Evolutionary conservation across 805 yeast species (phyloP).

Genomic region (Cyberlindnera maclurae): DNA sequence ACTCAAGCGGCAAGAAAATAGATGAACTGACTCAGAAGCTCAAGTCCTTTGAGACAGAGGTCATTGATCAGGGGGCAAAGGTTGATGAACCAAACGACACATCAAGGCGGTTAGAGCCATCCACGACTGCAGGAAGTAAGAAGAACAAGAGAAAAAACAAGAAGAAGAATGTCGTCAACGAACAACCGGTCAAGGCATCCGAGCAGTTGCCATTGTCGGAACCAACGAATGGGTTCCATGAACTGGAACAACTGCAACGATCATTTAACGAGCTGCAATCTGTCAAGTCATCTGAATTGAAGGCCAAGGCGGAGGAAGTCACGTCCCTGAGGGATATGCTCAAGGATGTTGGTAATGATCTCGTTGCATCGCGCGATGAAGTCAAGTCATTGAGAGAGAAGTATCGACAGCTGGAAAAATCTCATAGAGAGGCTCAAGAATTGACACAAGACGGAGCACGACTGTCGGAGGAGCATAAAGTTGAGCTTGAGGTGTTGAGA

Average conservation of each 20-base stretch:
- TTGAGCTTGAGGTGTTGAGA: conserved; percentile 24
- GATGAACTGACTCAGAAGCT: conserved; percentile 4
- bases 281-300: conserved; percentile 24
- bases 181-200: conserved; percentile 20
- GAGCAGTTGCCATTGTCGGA: conserved; percentile 8
- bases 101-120: conserved; percentile 8
- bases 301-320: conserved; percentile 50
- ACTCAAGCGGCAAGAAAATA: conserved; percentile 2
- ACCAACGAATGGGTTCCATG: neutral
- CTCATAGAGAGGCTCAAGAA: conserved; percentile 1
- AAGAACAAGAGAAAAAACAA: conserved; percentile 13
- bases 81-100: neutral
- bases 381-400: conserved; percentile 32
- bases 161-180: conserved; percentile 7
- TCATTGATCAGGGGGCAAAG: neutral
- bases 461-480: conserved; percentile 17
- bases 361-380: conserved; percentile 62
- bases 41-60: conserved; percentile 1
- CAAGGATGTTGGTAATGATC: conserved; percentile 67
- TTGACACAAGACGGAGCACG: conserved; percentile 7
- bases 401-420: conserved; percentile 6
- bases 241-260: conserved; percentile 1
- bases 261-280: conserved; percentile 12
- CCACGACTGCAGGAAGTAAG: neutral
- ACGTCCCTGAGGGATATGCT: conserved; percentile 71